Evolutionary conservation across 2,329 filamentous ascomycete species (phyloP), one percentile per base, ranked within the genome.

Genomic region (Orbilia ellipsospora): DNA sequence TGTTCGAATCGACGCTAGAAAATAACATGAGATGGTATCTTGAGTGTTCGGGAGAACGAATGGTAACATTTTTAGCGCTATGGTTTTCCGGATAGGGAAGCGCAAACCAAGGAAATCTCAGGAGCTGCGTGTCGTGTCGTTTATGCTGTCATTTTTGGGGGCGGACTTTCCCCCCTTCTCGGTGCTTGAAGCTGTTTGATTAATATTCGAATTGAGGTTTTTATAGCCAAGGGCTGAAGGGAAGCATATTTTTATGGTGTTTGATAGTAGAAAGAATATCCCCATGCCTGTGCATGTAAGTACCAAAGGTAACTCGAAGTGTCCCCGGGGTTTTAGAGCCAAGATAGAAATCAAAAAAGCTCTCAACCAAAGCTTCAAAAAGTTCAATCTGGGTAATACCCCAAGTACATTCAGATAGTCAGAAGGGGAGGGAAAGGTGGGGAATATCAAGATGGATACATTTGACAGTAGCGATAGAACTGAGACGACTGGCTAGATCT

Each of bases 71-170:
- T 45, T 63, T 62, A 61, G 56, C 57, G 66, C 66, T 63, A 70
- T 42, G 16, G 48, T 57, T 36, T 70, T 70, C 66, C 66, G 26
- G 57, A 70, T 70, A 28, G 12, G 66, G 66, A 70, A 56, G 66
- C 66, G 66, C 66, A 63, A 70, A 63, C 57, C 50, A 48, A 48
- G 44, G 51, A 63, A 69, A 70, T 61, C 36, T 55, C 59, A 63
- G 57, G 56, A 57, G 56, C 40, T 42, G 54, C 23, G 31, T 31
- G 13, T 28, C 23, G 23, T 23, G 18, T 31, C 20, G 36, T 60
- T 20, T 42, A 36, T 36, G 31, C 31, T 36, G 31, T 36, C 31
- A 36, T 36, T 36, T 36, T 36, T 36, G 3, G 2, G 31, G 23
- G 23, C 2, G 23, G 4, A 23, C 10, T 36, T 36, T 10, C 31